These are phyloP conservation scores for Arabidopsis hybrid DNA, from an alignment of 441 rosid genomes.

Conservation along the genomic window DNA sequence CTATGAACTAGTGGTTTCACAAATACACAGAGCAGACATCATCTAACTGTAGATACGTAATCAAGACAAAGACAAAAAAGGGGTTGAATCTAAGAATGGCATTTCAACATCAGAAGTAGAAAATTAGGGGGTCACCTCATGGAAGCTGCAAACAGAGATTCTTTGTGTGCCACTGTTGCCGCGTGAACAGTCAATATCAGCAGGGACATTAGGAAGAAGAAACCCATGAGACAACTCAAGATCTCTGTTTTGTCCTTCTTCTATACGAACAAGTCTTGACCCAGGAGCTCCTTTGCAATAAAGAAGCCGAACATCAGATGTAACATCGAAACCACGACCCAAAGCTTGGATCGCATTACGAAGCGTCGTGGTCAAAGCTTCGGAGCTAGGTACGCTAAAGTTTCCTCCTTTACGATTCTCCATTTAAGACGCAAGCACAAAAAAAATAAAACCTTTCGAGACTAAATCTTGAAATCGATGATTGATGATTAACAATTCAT, in stretches of 20 bases:
- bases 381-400: constrained; percentile 54
- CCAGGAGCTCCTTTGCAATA: constrained; percentile 97
- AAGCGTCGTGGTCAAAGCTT: constrained; percentile 78
- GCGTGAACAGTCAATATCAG: constrained; percentile 68
- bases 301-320: constrained; percentile 94
- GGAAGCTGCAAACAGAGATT: constrained; percentile 74
- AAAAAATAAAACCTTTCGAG: neutral
- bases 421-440: constrained; percentile 11
- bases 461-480: constrained; percentile 27
- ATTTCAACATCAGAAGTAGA: neutral
- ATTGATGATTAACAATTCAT: constrained; percentile 12
- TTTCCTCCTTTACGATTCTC: constrained; percentile 48
- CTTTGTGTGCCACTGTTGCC: constrained; percentile 55
- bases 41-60: constrained; percentile 9
- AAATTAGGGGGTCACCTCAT: constrained; percentile 57
- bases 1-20: constrained; percentile 26
- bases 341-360: constrained; percentile 89
- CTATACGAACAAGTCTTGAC: constrained; percentile 78
- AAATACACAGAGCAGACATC: constrained; percentile 29
- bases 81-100: constrained; percentile 5
- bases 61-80: constrained; percentile 15
- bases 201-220: constrained; percentile 65
- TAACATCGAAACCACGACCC: constrained; percentile 97
- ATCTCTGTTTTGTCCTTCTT: constrained; percentile 70
- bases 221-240: constrained; percentile 61